phyloP scores from a whole-genome alignment of 768 basidiomycete genomes.

The Tephrocybe sp. region DNA sequence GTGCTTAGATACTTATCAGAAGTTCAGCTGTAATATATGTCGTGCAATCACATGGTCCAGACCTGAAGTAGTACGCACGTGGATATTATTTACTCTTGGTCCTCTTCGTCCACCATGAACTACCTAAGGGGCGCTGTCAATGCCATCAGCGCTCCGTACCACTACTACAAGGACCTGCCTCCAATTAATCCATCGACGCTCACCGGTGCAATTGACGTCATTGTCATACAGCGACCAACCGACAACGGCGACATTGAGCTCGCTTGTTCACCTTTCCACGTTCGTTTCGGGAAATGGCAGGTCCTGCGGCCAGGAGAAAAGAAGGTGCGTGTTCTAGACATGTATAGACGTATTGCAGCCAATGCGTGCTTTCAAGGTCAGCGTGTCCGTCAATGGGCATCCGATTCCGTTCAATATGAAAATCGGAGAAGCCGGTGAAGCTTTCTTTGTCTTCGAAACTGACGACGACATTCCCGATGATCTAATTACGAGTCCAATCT shows the following conservation, averaged over 20 bases:
- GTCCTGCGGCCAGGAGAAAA: slow-evolving; percentile 93
- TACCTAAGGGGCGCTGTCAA: slow-evolving; percentile 85
- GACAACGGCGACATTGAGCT: slow-evolving; percentile 65
- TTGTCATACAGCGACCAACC: slow-evolving; percentile 82
- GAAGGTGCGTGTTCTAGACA: slow-evolving; percentile 49
- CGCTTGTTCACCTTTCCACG: slow-evolving; percentile 94
- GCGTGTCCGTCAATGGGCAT: slow-evolving; percentile 82
- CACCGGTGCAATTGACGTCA: slow-evolving; percentile 98
- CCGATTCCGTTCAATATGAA: slow-evolving; percentile 95
- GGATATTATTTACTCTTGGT: slow-evolving; percentile 2
- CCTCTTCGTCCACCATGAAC: slow-evolving; percentile 57
- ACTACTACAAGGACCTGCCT: slow-evolving; percentile 85
- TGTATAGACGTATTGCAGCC: not conserved
- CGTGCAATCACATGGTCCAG: slow-evolving; percentile 21
- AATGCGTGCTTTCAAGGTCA: slow-evolving; percentile 59
- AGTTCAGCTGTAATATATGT: slow-evolving; percentile 2
- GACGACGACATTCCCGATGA: slow-evolving; percentile 92
- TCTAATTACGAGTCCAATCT: slow-evolving; percentile 90
- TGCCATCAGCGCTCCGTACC: slow-evolving; percentile 84
- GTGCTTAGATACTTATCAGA: not conserved
- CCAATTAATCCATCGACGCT: slow-evolving; percentile 94
- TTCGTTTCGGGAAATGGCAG: slow-evolving; percentile 97
- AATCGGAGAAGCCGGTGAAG: slow-evolving; percentile 97
- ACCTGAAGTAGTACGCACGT: slow-evolving; percentile 14
- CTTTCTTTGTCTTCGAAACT: slow-evolving; percentile 98